These are phyloP conservation scores for Recurvomyces mirabilis DNA, from an alignment of 495 filamentous ascomycete genomes.

Conservation along the genomic window DNA sequence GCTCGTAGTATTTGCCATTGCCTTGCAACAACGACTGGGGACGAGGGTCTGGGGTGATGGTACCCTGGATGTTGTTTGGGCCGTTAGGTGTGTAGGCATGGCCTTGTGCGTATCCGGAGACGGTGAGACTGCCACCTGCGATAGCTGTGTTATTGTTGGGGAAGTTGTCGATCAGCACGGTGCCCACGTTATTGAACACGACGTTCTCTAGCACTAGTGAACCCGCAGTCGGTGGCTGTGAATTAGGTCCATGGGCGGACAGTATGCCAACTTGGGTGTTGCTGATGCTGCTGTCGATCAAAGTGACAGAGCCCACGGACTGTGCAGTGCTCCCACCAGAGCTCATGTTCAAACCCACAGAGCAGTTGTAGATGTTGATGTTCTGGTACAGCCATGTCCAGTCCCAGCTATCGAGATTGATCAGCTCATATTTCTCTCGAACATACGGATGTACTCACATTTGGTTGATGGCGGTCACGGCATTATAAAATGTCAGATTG, in stretches of 20 bases:
- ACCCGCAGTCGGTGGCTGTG: constrained; percentile 21
- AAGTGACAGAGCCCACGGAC: constrained; percentile 25
- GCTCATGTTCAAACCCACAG: constrained; percentile 26
- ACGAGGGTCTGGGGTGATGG: constrained; percentile 20
- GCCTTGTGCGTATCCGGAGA: constrained; percentile 26
- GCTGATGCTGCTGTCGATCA: constrained; percentile 27
- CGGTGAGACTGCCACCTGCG: constrained; percentile 11
- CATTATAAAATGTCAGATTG: constrained; percentile 55
- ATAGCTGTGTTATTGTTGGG: constrained; percentile 9
- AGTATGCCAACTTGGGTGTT: constrained; percentile 24
- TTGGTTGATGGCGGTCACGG: constrained; percentile 49
- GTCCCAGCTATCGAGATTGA: too few species aligned
- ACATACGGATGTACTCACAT: too few species aligned
- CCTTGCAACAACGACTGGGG: constrained; percentile 17
- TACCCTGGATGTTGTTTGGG: constrained; percentile 14
- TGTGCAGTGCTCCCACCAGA: constrained; percentile 16
- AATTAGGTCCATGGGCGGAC: constrained; percentile 18
- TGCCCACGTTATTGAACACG: constrained; percentile 21
- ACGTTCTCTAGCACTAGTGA: constrained; percentile 32
- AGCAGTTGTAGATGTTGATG: constrained; percentile 28
- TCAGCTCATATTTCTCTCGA: too few species aligned
- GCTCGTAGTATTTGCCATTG: constrained; percentile 23
- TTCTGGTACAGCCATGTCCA: constrained; percentile 40
- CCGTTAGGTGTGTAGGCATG: constrained; percentile 25
- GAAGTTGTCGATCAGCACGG: constrained; percentile 14